A percentile compares a stretch with the other conserved stretches of the same genome.
phyloP scores from a whole-genome alignment of 2,329 filamentous ascomycete genomes.

The Hypoxylon sp. region DNA sequence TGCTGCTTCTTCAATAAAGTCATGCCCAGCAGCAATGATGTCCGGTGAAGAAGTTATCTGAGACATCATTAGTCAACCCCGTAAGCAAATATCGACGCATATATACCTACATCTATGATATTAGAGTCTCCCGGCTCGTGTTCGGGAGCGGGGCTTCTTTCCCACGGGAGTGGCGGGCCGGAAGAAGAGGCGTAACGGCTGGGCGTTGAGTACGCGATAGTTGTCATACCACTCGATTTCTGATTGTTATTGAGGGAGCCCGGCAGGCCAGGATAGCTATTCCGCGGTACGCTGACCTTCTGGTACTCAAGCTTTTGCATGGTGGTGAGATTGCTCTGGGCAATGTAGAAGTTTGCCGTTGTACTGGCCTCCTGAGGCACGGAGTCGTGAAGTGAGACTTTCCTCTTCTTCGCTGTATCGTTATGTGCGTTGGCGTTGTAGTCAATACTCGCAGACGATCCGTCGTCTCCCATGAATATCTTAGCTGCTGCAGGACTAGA shows the following conservation, averaged over 20 bases:
- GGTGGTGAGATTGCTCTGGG: constrained; percentile 45
- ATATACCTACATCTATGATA: constrained; percentile 39
- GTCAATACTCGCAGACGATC: background rate
- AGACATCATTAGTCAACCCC: constrained; percentile 18
- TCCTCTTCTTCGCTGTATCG: constrained; percentile 29
- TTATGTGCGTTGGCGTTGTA: constrained; percentile 10
- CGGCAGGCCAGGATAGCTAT: constrained; percentile 29
- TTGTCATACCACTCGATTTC: constrained; percentile 45
- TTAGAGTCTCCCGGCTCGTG: constrained; percentile 22
- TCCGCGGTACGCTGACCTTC: constrained; percentile 37
- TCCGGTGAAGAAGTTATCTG: constrained; percentile 45
- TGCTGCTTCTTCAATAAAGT: background rate
- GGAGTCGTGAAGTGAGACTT: constrained; percentile 35
- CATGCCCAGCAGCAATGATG: constrained; percentile 31
- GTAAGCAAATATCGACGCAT: background rate
- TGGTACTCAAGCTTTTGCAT: constrained; percentile 47
- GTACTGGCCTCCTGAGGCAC: constrained; percentile 17
- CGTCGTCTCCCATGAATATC: constrained; percentile 25
- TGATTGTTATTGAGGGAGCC: constrained; percentile 34
- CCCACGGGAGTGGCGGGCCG: constrained; percentile 42
- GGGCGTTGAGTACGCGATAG: constrained; percentile 46
- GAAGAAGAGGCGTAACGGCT: constrained; percentile 43
- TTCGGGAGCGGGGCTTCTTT: constrained; percentile 23
- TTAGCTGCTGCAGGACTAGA: constrained; percentile 23
- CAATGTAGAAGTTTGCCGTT: constrained; percentile 42